These are phyloP conservation scores for Lodderomyces elongisporus DNA, from an alignment of 1,139 yeast species.

Conservation along the genomic window DNA sequence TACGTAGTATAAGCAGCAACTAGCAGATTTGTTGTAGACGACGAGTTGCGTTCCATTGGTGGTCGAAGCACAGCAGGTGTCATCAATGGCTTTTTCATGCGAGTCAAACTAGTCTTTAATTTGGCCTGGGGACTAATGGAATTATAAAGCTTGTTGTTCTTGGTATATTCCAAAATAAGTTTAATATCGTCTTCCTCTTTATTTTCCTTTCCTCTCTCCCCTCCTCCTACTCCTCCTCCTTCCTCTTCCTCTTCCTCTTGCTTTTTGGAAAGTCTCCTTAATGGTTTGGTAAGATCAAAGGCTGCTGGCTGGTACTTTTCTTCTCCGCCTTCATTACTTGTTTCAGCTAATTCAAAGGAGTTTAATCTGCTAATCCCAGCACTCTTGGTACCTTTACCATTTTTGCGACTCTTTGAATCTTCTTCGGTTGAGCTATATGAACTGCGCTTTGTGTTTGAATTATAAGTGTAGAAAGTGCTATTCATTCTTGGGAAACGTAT, in stretches of 20 bases:
- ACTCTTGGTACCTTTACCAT: not conserved
- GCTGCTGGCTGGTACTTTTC: constrained; percentile 35
- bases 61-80: constrained; percentile 39
- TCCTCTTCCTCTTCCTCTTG: constrained; percentile 3
- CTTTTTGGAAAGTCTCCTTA: constrained; percentile 26
- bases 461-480: constrained; percentile 21
- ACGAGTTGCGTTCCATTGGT: not conserved
- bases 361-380: too few relatives aligned
- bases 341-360: not conserved
- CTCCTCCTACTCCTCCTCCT: constrained; percentile 1
- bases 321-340: constrained; percentile 1
- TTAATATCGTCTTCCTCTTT: constrained; percentile 9
- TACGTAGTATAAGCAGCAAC: not conserved
- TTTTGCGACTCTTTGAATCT: not conserved
- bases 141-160: constrained; percentile 17
- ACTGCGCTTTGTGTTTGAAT: constrained; percentile 11
- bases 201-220: too few relatives aligned
- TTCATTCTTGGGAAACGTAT: constrained; percentile 43
- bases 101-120: too few relatives aligned
- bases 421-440: constrained; percentile 1
- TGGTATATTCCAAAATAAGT: constrained; percentile 16
- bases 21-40: not conserved
- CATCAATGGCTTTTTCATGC: constrained; percentile 37
- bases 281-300: constrained; percentile 36
- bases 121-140: constrained; percentile 19